Evolutionary conservation across 306 rosid genomes (phyloP).

Genomic region (Cotoneaster glaucophyllus): DNA sequence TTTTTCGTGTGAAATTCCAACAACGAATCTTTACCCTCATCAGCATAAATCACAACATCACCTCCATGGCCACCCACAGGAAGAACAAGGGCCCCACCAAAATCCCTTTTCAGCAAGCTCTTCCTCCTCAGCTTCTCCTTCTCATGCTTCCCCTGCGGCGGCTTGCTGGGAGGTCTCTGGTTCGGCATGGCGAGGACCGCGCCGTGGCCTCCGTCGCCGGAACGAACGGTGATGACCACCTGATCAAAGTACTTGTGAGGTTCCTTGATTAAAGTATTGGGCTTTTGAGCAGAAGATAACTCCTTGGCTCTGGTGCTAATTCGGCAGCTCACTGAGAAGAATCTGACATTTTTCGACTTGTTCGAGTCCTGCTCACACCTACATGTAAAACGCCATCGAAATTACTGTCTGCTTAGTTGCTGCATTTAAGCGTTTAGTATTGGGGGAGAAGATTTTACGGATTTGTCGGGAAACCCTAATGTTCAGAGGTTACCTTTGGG

Average conservation of each 20-base stretch:
- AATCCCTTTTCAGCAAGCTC: slow-evolving; percentile 59
- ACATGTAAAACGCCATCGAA: not conserved
- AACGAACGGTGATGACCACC: slow-evolving; percentile 67
- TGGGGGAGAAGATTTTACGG: not conserved
- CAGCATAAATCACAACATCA: slow-evolving; percentile 79
- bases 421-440: not conserved
- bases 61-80: slow-evolving; percentile 89
- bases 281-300: slow-evolving; percentile 17
- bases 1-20: slow-evolving; percentile 53
- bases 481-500: slow-evolving; percentile 5
- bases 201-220: slow-evolving; percentile 92
- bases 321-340: slow-evolving; percentile 28
- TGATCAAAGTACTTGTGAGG: slow-evolving; percentile 91
- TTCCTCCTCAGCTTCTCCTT: slow-evolving; percentile 43
- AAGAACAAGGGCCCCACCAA: slow-evolving; percentile 70
- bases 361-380: slow-evolving; percentile 3
- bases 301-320: slow-evolving; percentile 17
- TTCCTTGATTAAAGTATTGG: slow-evolving; percentile 37
- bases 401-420: not conserved
- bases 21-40: slow-evolving; percentile 60
- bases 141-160: slow-evolving; percentile 31
- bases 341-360: not conserved
- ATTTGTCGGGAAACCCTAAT: not conserved
- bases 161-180: slow-evolving; percentile 16
- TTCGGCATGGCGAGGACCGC: slow-evolving; percentile 48